Evolutionary conservation across 2,329 filamentous ascomycete species (phyloP).

Genomic region (Nannizziopsis arthrosporioides): DNA sequence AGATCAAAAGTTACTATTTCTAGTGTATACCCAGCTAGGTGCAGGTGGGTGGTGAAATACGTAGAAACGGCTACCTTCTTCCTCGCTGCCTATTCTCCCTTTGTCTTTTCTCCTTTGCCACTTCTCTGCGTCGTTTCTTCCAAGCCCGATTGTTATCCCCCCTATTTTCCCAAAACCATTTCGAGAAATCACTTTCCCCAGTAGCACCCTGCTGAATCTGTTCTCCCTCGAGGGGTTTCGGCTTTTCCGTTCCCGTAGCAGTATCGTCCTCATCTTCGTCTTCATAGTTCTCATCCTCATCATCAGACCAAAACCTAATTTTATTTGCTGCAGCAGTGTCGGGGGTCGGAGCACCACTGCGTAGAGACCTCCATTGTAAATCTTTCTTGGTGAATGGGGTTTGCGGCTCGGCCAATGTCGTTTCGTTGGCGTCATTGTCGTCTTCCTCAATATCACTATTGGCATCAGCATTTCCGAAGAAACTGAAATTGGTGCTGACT

Average conservation of each 20-base stretch:
- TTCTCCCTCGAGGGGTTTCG: slow-evolving; percentile 9
- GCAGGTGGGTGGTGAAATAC: background rate
- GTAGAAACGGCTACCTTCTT: slow-evolving; percentile 8
- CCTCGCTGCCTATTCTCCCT: slow-evolving; percentile 46
- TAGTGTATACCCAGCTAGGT: background rate
- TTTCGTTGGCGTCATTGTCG: slow-evolving; percentile 23
- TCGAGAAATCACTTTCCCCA: slow-evolving; percentile 47
- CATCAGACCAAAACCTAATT: slow-evolving; percentile 23
- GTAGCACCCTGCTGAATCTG: slow-evolving; percentile 16
- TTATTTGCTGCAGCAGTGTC: slow-evolving; percentile 67
- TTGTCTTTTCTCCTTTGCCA: slow-evolving; percentile 49
- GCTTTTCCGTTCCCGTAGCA: slow-evolving; percentile 20
- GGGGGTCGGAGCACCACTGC: slow-evolving; percentile 86
- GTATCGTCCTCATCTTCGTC: slow-evolving; percentile 2
- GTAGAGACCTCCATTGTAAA: slow-evolving; percentile 51
- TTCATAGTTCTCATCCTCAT: slow-evolving; percentile 16
- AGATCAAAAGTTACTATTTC: no score
- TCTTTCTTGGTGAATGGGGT: slow-evolving; percentile 78
- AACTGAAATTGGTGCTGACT: slow-evolving; percentile 55
- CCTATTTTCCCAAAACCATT: slow-evolving; percentile 49
- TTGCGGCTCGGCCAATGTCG: slow-evolving; percentile 43
- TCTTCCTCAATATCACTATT: slow-evolving; percentile 40
- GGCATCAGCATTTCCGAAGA: slow-evolving; percentile 54
- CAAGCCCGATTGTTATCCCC: slow-evolving; percentile 41
- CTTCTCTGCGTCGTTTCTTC: slow-evolving; percentile 47